Base-by-base conservation (phyloP, 148 eudicot species). In the Vaccinium vitisidaea region DNA sequence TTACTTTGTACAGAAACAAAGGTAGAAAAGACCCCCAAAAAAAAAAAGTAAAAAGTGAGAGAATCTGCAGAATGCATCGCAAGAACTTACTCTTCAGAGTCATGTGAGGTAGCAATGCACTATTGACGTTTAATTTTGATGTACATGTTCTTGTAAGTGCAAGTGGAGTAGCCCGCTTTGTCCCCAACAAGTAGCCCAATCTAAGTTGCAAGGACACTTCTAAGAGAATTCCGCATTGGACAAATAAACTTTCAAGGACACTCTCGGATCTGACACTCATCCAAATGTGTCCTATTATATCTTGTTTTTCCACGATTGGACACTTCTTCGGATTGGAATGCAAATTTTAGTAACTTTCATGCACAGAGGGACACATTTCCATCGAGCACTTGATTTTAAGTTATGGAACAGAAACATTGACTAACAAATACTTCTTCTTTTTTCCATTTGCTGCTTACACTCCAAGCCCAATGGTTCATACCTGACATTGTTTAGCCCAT, bases 401-500 rank as follows among this genome's bases (percentile, higher is more conserved):
- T 27, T 13, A 27, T 69, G 39, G 74, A 21, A 4, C 25, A 80
- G 21, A 80, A 32, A 58, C 69, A 10, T 18, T n/a, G 19, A 80
- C 54, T 63, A 65, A 48, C 30, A 43, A n/a, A 59, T 39, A 58
- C 10, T n/a, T 8, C 3, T 65, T 82, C 69, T 32, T 65, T 82
- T 82, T 32, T 50, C 30, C 65, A 67, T 82, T 69, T 19, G 27
- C 52, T 82, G 77, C 18, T 71, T 73, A 14, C 54, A 27, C 56
- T 71, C 18, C 21, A 77, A 30, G 58, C 19, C 52, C 27, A 48
- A 55, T 74, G 67, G 43, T 48, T 73, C 74, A 12, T 36, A 49
- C 21, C n/a, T 74, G 48, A 82, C 53, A 43, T 63, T 77, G 65
- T 87, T 80, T 80, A 18, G 36, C 58, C 50, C 21, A 52, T 79